phyloP scores from a whole-genome alignment of 805 yeast species.

The Tanozyma kutaoensis region DNA sequence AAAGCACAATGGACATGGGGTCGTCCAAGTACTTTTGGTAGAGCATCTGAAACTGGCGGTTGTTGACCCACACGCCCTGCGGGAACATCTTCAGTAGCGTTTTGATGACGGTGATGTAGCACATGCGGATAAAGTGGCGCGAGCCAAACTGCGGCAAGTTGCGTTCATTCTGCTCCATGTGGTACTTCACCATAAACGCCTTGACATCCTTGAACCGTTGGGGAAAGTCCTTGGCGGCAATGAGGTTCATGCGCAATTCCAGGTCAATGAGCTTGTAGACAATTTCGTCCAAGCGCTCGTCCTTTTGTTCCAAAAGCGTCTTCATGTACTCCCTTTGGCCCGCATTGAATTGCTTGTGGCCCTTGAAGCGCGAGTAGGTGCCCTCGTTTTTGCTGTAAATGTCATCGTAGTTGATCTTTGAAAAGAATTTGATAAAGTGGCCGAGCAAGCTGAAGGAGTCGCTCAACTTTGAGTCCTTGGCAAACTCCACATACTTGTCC shows the following conservation, averaged over 20 bases:
- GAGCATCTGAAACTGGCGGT: slow-evolving; percentile 14
- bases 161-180: slow-evolving; percentile 18
- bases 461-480: slow-evolving; percentile 14
- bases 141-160: slow-evolving; percentile 21
- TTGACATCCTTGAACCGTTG: slow-evolving; percentile 22
- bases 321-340: slow-evolving; percentile 17
- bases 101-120: slow-evolving; percentile 24
- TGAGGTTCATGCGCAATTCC: slow-evolving; percentile 24
- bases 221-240: slow-evolving; percentile 17
- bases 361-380: slow-evolving; percentile 19
- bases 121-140: slow-evolving; percentile 14
- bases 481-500: slow-evolving; percentile 14
- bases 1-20: slow-evolving; percentile 32
- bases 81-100: slow-evolving; percentile 25
- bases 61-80: slow-evolving; percentile 25
- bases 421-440: slow-evolving; percentile 17
- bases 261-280: slow-evolving; percentile 20
- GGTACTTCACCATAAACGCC: slow-evolving; percentile 22
- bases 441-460: slow-evolving; percentile 13
- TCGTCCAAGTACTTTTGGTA: slow-evolving; percentile 18
- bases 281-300: slow-evolving; percentile 20
- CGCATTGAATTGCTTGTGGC: slow-evolving; percentile 13
- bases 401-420: slow-evolving; percentile 13
- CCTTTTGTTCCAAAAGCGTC: slow-evolving; percentile 6
- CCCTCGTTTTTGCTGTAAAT: slow-evolving; percentile 22